Base-by-base conservation (phyloP, 148 eudicot genomes). In the Simmondsia chinensis region DNA sequence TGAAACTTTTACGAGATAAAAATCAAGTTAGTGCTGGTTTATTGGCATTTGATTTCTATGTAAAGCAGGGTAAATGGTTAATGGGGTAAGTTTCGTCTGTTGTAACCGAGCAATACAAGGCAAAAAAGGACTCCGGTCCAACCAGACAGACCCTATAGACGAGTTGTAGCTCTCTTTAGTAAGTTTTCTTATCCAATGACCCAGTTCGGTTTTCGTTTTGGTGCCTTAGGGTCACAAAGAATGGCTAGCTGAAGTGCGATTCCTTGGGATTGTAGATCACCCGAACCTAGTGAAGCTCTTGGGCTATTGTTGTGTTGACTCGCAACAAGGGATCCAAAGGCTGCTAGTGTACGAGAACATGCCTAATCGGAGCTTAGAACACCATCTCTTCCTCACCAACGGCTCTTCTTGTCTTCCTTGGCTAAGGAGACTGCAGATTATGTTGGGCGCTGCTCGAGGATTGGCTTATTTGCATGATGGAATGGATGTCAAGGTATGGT, bases 221-320 rank as follows among this genome's bases (percentile, higher is more conserved):
- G n/a, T n/a, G n/a, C n/a, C n/a, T n/a, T 23, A 88, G 94, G 86
- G 86, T 7, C 89, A 83, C 64, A 75, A 77, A 60, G 72, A 87
- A 63, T 87, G 93, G 83, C 68, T 87, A 24, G 72, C 96, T 19
- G 96, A 87, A 68, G 96, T 87, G 32, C 96, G 77, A 38, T 82
- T 82, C 59, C 94, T 87, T 27, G 86, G 88, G 4, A 68, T 83
- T 32, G 66, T 79, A 2, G 74, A 77, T 42, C 85, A 83, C 52
- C 94, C 83, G 20, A 83, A 78, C 48, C 72, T 88, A 20, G 87
- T 88, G 13, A 88, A 88, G 52, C 87, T 88, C 41, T 36, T 88
- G 36, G 96, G 94, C 37, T 77, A 80, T 48, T 88, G 96, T 56
- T 66, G 76, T 11, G 61, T 48, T 16, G 81, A 88, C 56, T 80